These are phyloP conservation scores for Phytopythium sindhum DNA, from an alignment of 352 stramenopile genomes.

Conservation along the genomic window DNA sequence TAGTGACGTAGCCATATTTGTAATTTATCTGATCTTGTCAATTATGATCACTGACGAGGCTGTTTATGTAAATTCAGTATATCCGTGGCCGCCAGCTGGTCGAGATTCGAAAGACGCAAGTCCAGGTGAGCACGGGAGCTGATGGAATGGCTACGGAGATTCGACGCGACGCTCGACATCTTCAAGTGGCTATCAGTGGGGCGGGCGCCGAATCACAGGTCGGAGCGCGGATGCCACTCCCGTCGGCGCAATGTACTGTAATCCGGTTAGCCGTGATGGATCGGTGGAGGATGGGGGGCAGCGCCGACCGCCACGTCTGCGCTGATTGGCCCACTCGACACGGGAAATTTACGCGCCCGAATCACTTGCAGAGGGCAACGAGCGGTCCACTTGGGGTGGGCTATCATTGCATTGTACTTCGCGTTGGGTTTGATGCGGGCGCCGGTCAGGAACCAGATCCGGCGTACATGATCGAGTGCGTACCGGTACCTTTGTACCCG, in stretches of 20 bases:
- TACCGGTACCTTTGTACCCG: not conserved
- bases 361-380: not conserved
- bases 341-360: not conserved
- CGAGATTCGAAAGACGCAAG: conserved; percentile 1
- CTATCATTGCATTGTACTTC: no score
- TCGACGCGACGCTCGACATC: conserved; percentile 6
- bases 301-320: not conserved
- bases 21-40: no score
- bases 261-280: conserved; percentile 1
- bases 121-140: not conserved
- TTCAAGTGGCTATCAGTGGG: not conserved
- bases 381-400: not conserved
- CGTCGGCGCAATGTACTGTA: not conserved
- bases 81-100: not conserved
- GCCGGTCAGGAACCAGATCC: not conserved
- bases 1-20: no score
- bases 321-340: not conserved
- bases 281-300: not conserved
- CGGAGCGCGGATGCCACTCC: not conserved
- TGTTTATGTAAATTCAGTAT: no score
- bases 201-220: not conserved
- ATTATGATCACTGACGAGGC: not conserved
- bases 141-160: conserved; percentile 8
- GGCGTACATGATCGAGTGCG: not conserved
- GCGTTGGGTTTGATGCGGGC: not conserved